Evolutionary conservation across 805 yeast genomes (phyloP).

Genomic region (Cyberlindnera japonica): DNA sequence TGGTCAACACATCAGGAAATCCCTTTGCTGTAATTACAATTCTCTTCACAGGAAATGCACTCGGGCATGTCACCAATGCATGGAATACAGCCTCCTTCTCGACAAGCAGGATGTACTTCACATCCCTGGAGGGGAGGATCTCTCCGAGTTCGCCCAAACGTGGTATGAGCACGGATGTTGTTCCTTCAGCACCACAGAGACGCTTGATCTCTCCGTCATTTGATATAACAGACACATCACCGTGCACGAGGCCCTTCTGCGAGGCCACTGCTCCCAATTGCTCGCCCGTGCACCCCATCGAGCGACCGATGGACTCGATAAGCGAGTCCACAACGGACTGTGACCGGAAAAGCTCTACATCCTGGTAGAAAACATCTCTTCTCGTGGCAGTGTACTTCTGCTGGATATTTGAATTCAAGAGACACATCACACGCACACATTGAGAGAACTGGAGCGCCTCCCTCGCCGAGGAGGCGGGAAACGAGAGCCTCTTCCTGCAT

Average conservation of each 20-base stretch:
- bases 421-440: constrained; percentile 11
- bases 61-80: constrained; percentile 25
- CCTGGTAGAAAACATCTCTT: constrained; percentile 61
- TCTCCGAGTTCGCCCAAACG: constrained; percentile 28
- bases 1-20: constrained; percentile 59
- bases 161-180: constrained; percentile 37
- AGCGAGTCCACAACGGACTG: constrained; percentile 43
- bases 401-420: constrained; percentile 19
- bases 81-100: constrained; percentile 54
- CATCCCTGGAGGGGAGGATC: constrained; percentile 4
- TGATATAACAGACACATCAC: constrained; percentile 25
- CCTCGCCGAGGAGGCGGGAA: constrained; percentile 14
- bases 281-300: constrained; percentile 38
- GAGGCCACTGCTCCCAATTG: constrained; percentile 50
- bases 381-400: constrained; percentile 30
- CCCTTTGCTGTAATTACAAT: constrained; percentile 65
- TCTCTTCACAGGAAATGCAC: constrained; percentile 19
- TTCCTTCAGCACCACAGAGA: constrained; percentile 4
- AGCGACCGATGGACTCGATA: constrained; percentile 35
- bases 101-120: constrained; percentile 36
- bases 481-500: constrained; percentile 6
- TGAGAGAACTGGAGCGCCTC: constrained; percentile 14
- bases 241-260: constrained; percentile 57
- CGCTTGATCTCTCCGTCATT: constrained; percentile 3
- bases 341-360: constrained; percentile 47